Base-by-base conservation (phyloP, 257 asterid genomes). In the Primulina huaijiensis region DNA sequence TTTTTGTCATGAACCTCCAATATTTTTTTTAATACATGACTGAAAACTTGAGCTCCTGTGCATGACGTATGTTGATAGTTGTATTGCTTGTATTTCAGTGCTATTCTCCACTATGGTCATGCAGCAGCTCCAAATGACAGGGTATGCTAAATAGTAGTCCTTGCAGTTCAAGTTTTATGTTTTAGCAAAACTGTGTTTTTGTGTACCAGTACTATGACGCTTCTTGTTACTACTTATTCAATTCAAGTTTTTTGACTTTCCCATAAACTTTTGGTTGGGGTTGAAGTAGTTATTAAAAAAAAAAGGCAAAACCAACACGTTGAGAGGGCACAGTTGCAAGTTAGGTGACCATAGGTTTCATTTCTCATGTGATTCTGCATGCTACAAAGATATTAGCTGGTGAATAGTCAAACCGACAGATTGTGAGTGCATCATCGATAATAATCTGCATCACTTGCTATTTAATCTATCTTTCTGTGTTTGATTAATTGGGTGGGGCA, bases 121-220 rank as follows among this genome's bases (percentile, higher is more conserved):
- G 96, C 97, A 68, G 99, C 96, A 63, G 99, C 99, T 73, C 97
- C 99, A 64, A 93, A 93, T 80, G 97, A 90, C 80, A 89, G 77
- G 91, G 99, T 90, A 89, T 69, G 82, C 67, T 76, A 64, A 71
- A 65, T 43, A 23, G 67, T 68, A 59, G 37, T 27, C 19, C 63
- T 75, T 67, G 66, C 67, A 37, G 69, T 50, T 55, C 59, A 64
- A 72, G 71, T 67, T 40, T 69, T 43, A 21, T 58, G 64, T 16
- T 7, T 38, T 11, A 46, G 35, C 57, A 30, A 30, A 17, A 30
- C 34, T 9, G 50, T 38, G 50, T 8, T 38, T 38, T 38, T 9
- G 16, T n/a, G 27, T 62, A 5, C 19, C 50, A 8, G 16, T 11
- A 16, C 14, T n/a, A 5, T 34, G 2, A 8, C 8, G 40, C 43